Evolutionary conservation across 495 filamentous ascomycete genomes (phyloP), one percentile per base, ranked within the genome.

Genomic region (Geoglossum glabrum): DNA sequence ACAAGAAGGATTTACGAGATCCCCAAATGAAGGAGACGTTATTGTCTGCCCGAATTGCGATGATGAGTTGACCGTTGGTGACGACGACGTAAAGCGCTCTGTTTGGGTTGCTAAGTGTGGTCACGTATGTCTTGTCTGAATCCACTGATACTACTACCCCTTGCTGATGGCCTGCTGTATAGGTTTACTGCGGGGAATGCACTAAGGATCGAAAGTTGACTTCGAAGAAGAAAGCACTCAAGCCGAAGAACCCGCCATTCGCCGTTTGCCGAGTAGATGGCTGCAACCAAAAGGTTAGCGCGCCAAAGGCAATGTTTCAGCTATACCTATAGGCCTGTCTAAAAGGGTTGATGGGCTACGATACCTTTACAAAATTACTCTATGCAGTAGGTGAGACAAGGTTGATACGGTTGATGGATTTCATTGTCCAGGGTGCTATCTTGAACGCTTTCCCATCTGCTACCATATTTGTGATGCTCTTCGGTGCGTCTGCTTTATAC

Each of bases 171-270:
- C 47, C 5, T 36, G 26, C 13, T 38, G 23, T 3, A 50, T 59
- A 86, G 83, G 82, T 84, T 4, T 87, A 86, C 63, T 87, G 83
- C 65, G 83, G 83, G 45, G 74, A 77, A 58, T 87, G 83, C 61
- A 73, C 75, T 17, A 73, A 72, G 36, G 71, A 79, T 47, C 74
- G 82, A 23, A 31, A 34, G 28, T 9, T 57, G 46, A 11, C 23
- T 52, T 15, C 49, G 49, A 52, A 30, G 49, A 52, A 52, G 23
- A 52, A 56, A 19, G 6, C 54, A 3, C 57, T 11, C 23, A 30
- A 60, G 57, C 13, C 33, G 19, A 40, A 59, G 40, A 40, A 57
- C 55, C 40, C 60, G 56, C 59, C 59, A 17, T 60, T 60, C 17
- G 38, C 54, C 21, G 23, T 36, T n/a, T 60, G 59, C 31, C 31